These are phyloP conservation scores for Jackrogersella multiformis DNA, from an alignment of 495 filamentous ascomycete species.

Conservation along the genomic window DNA sequence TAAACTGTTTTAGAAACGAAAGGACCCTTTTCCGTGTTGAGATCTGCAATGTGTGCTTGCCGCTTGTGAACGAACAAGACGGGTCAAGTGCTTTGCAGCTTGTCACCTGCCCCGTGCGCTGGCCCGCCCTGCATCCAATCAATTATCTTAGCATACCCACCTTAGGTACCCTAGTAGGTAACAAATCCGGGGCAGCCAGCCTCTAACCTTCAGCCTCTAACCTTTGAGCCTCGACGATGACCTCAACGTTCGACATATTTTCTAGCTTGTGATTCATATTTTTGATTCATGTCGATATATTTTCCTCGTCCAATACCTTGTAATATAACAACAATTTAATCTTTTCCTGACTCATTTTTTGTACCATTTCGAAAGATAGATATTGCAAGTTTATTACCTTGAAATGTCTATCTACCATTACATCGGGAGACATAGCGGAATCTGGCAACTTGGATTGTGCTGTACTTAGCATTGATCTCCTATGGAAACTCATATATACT, in stretches of 20 bases:
- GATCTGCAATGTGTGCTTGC: conserved; percentile 24
- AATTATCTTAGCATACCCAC: too few relatives aligned
- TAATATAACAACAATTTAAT: background rate
- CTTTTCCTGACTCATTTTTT: background rate
- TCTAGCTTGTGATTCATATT: background rate
- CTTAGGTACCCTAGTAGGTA: too few relatives aligned
- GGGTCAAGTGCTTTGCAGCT: conserved; percentile 27
- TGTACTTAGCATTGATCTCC: background rate
- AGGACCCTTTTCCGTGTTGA: conserved; percentile 32
- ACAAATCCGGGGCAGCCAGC: conserved; percentile 31
- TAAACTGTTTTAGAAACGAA: conserved; percentile 32
- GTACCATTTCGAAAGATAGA: background rate
- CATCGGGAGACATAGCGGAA: background rate
- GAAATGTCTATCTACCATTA: conserved; percentile 16
- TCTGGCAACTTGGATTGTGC: background rate
- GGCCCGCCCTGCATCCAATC: conserved; percentile 20
- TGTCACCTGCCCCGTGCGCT: conserved; percentile 33
- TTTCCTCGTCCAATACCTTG: background rate
- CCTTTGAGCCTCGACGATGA: conserved; percentile 23
- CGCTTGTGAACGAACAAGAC: conserved; percentile 8
- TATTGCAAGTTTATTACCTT: background rate
- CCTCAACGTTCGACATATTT: conserved; percentile 14
- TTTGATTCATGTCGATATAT: background rate
- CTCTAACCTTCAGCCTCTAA: conserved; percentile 19
- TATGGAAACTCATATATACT: background rate